A percentile compares a stretch with the other conserved stretches of the same genome.
These are phyloP conservation scores for Selenicereus undatus DNA, from an alignment of 148 eudicot species.

Conservation along the genomic window DNA sequence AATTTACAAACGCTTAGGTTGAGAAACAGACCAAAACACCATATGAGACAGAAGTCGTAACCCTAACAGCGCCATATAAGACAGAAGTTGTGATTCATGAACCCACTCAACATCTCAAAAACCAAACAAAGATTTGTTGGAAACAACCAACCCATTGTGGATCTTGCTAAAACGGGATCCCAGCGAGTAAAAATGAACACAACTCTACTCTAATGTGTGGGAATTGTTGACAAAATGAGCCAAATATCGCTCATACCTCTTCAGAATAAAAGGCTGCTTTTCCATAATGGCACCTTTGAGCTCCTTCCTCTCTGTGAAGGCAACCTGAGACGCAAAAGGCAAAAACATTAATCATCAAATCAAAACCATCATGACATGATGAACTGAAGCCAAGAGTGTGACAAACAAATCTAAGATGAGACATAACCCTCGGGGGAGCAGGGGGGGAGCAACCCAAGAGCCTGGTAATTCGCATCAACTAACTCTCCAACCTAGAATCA, in stretches of 20 bases:
- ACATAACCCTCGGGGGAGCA: not conserved
- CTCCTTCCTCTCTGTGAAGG: slow-evolving; percentile 49
- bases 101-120: not conserved
- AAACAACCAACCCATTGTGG: not conserved
- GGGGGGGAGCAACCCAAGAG: too few relatives aligned
- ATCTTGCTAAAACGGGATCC: not conserved
- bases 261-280: slow-evolving; percentile 54
- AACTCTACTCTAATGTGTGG: not conserved
- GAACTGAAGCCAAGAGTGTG: slow-evolving; percentile 2
- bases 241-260: slow-evolving; percentile 36
- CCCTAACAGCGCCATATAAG: too few relatives aligned
- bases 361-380: not conserved
- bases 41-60: not conserved
- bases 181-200: not conserved
- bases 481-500: not conserved
- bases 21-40: not conserved
- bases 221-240: not conserved
- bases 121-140: not conserved
- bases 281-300: slow-evolving; percentile 52
- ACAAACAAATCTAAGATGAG: not conserved
- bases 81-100: too few relatives aligned
- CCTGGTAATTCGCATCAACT: not conserved
- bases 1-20: not conserved
- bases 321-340: slow-evolving; percentile 42
- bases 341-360: slow-evolving; percentile 9